Conservation (phyloP, 225 moss, liverwort and hornwort genomes). For the Neckera pumila region DNA sequence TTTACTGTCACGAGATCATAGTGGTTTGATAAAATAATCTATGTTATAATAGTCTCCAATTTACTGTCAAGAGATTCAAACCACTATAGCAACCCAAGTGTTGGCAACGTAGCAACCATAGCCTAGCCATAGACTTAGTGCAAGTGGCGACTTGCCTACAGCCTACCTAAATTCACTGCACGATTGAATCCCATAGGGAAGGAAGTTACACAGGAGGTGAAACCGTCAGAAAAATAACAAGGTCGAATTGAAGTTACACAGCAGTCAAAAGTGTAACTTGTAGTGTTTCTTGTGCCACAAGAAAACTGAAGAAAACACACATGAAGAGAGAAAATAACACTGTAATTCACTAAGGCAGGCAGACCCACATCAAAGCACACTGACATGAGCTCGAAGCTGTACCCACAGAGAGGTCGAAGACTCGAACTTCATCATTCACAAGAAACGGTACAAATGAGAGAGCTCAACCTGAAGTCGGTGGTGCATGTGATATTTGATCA, state of each 20-base stretch:
- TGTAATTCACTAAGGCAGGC: not conserved
- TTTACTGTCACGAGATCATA: no score
- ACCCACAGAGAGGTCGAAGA: not conserved
- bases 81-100: not conserved
- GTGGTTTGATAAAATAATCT: no score
- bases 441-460: not conserved
- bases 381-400: not conserved
- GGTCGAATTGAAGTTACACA: conserved; percentile 6
- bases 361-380: not conserved
- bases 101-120: not conserved
- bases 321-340: not conserved
- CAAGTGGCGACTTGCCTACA: not conserved
- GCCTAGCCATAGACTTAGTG: not conserved
- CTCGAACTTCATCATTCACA: not conserved
- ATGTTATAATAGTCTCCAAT: not conserved
- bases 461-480: not conserved
- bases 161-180: not conserved
- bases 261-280: not conserved
- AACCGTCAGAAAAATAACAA: conserved; percentile 4
- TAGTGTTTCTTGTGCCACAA: not conserved
- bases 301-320: not conserved
- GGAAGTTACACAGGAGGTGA: conserved; percentile 19
- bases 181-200: not conserved
- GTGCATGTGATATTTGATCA: not conserved
- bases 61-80: not conserved